Conservation (phyloP, 129 eudicot genomes). For the Silybum marianum region DNA sequence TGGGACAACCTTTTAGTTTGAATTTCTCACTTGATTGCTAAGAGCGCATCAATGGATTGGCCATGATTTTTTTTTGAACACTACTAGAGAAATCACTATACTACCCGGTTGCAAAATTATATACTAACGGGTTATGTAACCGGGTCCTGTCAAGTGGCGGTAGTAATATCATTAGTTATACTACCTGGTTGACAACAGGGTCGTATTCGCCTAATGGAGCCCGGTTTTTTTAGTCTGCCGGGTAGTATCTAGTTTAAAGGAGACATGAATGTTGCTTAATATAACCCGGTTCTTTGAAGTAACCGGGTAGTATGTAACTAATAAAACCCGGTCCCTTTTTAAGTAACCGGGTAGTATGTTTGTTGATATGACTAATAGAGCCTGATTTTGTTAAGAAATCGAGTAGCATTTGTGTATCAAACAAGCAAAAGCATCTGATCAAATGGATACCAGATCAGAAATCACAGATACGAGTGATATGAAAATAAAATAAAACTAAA, state of each 20-base stretch:
- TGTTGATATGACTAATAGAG: no score
- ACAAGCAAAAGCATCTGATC: background rate
- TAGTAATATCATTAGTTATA: background rate
- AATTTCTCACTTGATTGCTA: no score
- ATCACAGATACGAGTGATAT: no score
- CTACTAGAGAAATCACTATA: background rate
- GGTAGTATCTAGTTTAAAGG: background rate
- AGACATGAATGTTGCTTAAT: background rate
- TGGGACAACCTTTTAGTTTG: no score
- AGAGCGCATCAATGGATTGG: no score
- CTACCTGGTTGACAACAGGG: background rate
- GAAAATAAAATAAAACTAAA: no score
- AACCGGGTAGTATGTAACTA: background rate
- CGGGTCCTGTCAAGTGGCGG: background rate
- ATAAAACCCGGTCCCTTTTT: background rate
- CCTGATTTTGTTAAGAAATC: no score
- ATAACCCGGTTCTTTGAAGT: background rate
- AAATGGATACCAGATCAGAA: no score
- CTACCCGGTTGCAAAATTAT: background rate
- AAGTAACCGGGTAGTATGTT: background rate
- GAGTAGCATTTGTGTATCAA: no score
- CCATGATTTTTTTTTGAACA: no score
- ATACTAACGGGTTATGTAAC: background rate
- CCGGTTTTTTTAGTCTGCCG: background rate
- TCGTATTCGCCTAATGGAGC: background rate